phyloP scores from a whole-genome alignment of 331 rosid species.

The Pyracantha coccinea region DNA sequence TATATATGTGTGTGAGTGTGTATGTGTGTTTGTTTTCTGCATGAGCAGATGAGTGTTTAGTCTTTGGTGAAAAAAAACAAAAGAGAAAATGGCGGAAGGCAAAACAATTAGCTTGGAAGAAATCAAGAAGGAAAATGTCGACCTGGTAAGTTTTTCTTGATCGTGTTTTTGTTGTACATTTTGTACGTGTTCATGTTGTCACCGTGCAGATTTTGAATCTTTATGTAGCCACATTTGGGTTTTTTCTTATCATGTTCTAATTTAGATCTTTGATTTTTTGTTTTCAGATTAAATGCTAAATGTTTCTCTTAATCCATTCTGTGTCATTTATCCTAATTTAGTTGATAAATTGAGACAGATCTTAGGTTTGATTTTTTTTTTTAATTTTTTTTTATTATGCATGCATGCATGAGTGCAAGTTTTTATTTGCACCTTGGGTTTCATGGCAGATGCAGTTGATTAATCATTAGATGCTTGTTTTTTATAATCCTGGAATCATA shows the following conservation, averaged over 20 bases:
- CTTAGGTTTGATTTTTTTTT: background rate
- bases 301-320: background rate
- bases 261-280: background rate
- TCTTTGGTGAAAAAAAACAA: background rate
- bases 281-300: background rate
- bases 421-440: background rate
- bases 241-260: background rate
- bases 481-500: background rate
- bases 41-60: background rate
- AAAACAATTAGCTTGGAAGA: slow-evolving; percentile 39
- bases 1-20: no score
- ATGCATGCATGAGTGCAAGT: background rate
- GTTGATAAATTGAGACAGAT: background rate
- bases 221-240: background rate
- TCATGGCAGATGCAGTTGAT: background rate
- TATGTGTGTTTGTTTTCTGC: background rate
- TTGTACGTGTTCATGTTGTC: no score
- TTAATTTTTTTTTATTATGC: background rate
- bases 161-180: background rate
- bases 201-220: background rate
- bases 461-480: background rate
- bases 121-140: slow-evolving; percentile 70
- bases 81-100: slow-evolving; percentile 11
- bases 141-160: slow-evolving; percentile 42
- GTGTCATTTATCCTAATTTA: background rate